A percentile compares a stretch with the other conserved stretches of the same genome.
Conservation (phyloP, 768 basidiomycete genomes). For the Chalciporus sphaerocephalus region DNA sequence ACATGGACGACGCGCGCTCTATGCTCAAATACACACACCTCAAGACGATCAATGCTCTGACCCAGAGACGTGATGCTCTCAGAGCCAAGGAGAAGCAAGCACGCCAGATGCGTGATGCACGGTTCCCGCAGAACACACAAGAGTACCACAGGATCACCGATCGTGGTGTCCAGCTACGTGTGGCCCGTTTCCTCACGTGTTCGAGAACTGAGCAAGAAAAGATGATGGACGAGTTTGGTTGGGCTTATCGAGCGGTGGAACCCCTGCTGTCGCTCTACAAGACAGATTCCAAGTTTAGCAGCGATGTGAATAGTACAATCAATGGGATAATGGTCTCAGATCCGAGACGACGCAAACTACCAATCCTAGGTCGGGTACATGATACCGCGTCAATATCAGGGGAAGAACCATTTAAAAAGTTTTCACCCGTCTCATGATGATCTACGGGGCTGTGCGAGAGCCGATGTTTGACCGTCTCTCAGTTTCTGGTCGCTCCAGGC, state of each 20-base stretch:
- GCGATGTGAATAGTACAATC: slow-evolving; percentile 16
- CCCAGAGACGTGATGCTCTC: slow-evolving; percentile 7
- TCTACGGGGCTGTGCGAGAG: background rate
- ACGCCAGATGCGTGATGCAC: slow-evolving; percentile 28
- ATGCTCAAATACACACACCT: slow-evolving; percentile 32
- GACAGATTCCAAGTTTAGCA: slow-evolving; percentile 26
- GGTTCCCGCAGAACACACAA: slow-evolving; percentile 29
- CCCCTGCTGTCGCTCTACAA: slow-evolving; percentile 40
- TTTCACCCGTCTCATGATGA: slow-evolving; percentile 19
- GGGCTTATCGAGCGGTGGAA: slow-evolving; percentile 48
- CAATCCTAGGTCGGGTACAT: too few species aligned
- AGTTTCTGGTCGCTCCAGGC: background rate
- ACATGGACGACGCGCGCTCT: slow-evolving; percentile 28
- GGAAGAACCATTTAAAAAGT: slow-evolving; percentile 9
- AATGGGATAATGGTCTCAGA: slow-evolving; percentile 19
- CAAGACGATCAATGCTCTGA: slow-evolving; percentile 19
- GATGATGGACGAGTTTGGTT: slow-evolving; percentile 46
- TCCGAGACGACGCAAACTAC: slow-evolving; percentile 17
- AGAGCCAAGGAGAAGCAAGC: slow-evolving; percentile 16
- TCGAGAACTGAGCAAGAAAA: slow-evolving; percentile 36
- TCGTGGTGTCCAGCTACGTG: slow-evolving; percentile 45
- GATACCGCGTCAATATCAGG: background rate
- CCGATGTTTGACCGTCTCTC: background rate
- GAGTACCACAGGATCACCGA: slow-evolving; percentile 31
- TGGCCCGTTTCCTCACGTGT: slow-evolving; percentile 43